Conservation (phyloP, 2,329 filamentous ascomycete genomes). For the Mycosphaerella sp. region DNA sequence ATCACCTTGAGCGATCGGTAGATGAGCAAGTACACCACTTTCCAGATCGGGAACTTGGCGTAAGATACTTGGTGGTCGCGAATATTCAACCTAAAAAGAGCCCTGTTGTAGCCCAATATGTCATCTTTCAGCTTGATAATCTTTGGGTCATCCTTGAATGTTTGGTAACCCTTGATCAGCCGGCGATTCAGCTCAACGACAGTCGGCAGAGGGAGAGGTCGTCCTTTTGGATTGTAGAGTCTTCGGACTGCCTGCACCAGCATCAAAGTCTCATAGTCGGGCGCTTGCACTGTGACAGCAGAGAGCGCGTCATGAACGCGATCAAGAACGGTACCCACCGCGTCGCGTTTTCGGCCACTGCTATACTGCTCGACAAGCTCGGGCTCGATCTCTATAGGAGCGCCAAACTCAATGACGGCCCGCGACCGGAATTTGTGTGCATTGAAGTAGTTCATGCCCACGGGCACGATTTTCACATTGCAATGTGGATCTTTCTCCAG, state of each 20-base stretch:
- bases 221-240: constrained; percentile 89
- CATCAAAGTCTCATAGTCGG: constrained; percentile 95
- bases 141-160: constrained; percentile 84
- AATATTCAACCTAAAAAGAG: constrained; percentile 77
- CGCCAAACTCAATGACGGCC: constrained; percentile 91
- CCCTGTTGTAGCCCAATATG: constrained; percentile 79
- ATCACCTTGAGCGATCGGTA: constrained; percentile 74
- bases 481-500: constrained; percentile 79
- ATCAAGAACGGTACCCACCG: constrained; percentile 78
- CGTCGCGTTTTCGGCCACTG: constrained; percentile 74
- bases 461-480: constrained; percentile 88
- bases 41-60: constrained; percentile 71
- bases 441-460: constrained; percentile 99
- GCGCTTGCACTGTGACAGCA: constrained; percentile 83
- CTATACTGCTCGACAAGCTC: constrained; percentile 83
- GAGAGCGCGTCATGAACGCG: constrained; percentile 78
- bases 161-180: constrained; percentile 82
- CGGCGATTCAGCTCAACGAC: constrained; percentile 92
- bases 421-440: constrained; percentile 96
- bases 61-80: constrained; percentile 94
- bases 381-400: constrained; percentile 73
- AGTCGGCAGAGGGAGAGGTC: constrained; percentile 84
- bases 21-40: constrained; percentile 68
- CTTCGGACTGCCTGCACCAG: constrained; percentile 89
- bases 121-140: constrained; percentile 68